Conservation (phyloP, 495 filamentous ascomycete species). For the Jackrogersella multiformis region DNA sequence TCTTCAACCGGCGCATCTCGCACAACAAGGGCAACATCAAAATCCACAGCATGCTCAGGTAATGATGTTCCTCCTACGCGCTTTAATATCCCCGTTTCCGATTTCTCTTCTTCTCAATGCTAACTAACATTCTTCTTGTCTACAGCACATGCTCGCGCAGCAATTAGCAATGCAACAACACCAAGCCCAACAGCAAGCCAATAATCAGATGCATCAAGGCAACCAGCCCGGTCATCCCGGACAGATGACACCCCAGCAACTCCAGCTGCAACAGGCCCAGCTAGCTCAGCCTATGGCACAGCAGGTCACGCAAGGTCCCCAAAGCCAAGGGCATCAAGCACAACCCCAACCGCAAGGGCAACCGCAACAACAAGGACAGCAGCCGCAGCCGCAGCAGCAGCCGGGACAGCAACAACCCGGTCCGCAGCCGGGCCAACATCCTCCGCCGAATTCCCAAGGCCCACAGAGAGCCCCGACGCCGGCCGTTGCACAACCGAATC, state of each 20-base stretch:
- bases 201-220: conserved; percentile 52
- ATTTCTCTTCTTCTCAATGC: background rate
- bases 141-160: conserved; percentile 48
- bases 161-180: conserved; percentile 57
- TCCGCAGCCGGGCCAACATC: conserved; percentile 40
- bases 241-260: conserved; percentile 54
- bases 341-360: conserved; percentile 46
- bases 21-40: conserved; percentile 57
- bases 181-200: conserved; percentile 61
- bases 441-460: conserved; percentile 34
- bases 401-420: conserved; percentile 33
- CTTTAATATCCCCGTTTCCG: background rate
- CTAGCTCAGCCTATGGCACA: conserved; percentile 46
- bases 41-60: conserved; percentile 51
- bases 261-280: conserved; percentile 48
- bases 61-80: conserved; percentile 4
- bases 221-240: conserved; percentile 53
- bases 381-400: conserved; percentile 47
- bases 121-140: conserved; percentile 11
- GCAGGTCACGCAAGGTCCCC: conserved; percentile 38
- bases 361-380: conserved; percentile 47
- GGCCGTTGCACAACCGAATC: conserved; percentile 44
- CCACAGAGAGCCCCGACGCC: conserved; percentile 45
- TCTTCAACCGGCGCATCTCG: conserved; percentile 57
- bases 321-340: conserved; percentile 48